These are phyloP conservation scores for Aspergillus glaucus DNA, from an alignment of 2,329 filamentous ascomycete species.

Conservation along the genomic window DNA sequence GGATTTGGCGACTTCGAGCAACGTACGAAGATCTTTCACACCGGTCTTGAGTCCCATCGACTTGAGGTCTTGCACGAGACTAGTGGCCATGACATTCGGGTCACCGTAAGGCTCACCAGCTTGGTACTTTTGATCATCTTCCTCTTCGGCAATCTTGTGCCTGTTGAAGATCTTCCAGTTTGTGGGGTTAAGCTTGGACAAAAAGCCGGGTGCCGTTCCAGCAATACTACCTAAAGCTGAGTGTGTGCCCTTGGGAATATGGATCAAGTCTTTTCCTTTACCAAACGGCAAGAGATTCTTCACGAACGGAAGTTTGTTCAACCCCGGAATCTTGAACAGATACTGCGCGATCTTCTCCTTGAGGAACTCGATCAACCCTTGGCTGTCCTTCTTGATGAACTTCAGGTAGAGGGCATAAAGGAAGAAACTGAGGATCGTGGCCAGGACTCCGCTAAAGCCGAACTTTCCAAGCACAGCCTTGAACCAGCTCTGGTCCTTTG, in stretches of 20 bases:
- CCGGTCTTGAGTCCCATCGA: constrained; percentile 55
- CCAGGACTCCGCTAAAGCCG: background rate
- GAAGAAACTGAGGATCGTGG: background rate
- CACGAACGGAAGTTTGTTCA: background rate
- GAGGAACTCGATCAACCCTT: background rate
- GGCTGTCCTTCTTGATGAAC: background rate
- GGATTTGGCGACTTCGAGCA: constrained; percentile 5
- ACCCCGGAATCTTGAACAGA: background rate
- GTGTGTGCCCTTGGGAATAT: constrained; percentile 1
- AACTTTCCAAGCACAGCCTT: background rate
- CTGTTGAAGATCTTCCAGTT: constrained; percentile 4
- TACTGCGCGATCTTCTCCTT: background rate
- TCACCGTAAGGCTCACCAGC: constrained; percentile 6
- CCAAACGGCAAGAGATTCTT: background rate
- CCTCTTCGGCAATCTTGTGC: constrained; percentile 6
- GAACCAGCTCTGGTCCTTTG: background rate
- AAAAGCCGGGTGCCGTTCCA: constrained; percentile 3
- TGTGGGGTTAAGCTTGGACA: constrained; percentile 5
- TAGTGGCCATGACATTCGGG: constrained; percentile 53
- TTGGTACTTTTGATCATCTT: constrained; percentile 9
- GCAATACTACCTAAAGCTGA: constrained; percentile 4
- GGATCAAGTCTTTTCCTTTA: background rate
- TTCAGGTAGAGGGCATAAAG: background rate
- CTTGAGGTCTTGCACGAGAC: constrained; percentile 61
- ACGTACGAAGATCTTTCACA: constrained; percentile 3